Evolutionary conservation across 1,284 basidiomycete species (phyloP), one percentile per base, ranked within the genome.

Genomic region (Puccinia brachypodii): DNA sequence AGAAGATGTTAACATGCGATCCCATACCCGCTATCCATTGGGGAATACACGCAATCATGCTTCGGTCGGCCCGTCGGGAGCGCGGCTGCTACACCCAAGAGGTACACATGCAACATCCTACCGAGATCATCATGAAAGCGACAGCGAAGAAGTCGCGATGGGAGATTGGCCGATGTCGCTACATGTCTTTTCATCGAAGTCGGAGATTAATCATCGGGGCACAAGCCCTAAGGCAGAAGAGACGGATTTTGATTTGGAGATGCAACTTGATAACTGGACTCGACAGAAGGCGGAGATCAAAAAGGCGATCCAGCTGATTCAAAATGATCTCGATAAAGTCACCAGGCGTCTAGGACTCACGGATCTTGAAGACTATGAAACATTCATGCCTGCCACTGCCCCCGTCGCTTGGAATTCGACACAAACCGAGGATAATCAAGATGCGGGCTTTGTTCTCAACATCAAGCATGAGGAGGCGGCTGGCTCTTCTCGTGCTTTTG

Each of bases 291-390:
- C 44, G 7, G 69, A 72, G 22, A 72, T 72, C 42, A 72, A 72
- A 25, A 72, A 72, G 69, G 42, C 69, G 0, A 47, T 72, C 44
- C 69, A 53, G 14, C 19, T 72, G 25, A 72, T 72, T 13, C 69
- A 72, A 25, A 72, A 16, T 38, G 69, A 72, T n/a, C n/a, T 72
- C 9, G 69, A 72, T n/a, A 72, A 72, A 42, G 44, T 72, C 16
- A 53, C 42, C 28, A 72, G 36, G 25, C 44, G 69, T 2, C 22
- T 72, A 3, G 69, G 44, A 7, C n/a, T 72, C 6, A 11, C 28
- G 2, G 50, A 38, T 19, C 22, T 44, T 0, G 69, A 72, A 14
- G 44, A 72, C 22, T 16, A 50, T 33, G 44, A 31, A 13, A 0
- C 31, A 16, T 40, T 31, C 25, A 3, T 3, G 8, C 36, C n/a